These are phyloP conservation scores for Sporodiniella umbellata DNA, from an alignment of 371 early-diverging fungal genomes.

Conservation along the genomic window DNA sequence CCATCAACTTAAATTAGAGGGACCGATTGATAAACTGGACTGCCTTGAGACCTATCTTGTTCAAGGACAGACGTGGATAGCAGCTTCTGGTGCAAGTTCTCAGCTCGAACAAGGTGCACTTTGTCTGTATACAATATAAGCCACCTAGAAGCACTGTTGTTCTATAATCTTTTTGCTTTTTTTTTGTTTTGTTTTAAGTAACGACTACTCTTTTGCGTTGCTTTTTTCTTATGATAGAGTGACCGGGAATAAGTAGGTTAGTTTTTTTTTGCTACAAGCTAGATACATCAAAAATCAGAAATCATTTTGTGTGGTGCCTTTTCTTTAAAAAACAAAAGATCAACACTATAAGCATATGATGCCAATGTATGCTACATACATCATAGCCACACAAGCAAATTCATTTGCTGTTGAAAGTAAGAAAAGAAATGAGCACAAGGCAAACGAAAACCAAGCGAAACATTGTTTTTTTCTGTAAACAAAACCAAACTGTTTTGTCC, in stretches of 20 bases:
- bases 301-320: too few relatives aligned
- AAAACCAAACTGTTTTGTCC: too few relatives aligned
- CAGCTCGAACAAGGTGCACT: slow-evolving; percentile 13
- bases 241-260: slow-evolving; percentile 97
- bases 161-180: not conserved
- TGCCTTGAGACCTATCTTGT: slow-evolving; percentile 6
- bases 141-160: slow-evolving; percentile 2
- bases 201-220: slow-evolving; percentile 98
- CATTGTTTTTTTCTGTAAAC: too few relatives aligned
- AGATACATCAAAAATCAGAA: slow-evolving; percentile 80
- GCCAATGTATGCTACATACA: too few relatives aligned
- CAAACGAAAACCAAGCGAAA: too few relatives aligned
- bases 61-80: not conserved
- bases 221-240: slow-evolving; percentile 99
- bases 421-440: too few relatives aligned
- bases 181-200: slow-evolving; percentile 7
- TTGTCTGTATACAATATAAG: slow-evolving; percentile 17
- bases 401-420: too few relatives aligned
- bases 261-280: slow-evolving; percentile 82
- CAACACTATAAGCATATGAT: too few relatives aligned
- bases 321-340: too few relatives aligned
- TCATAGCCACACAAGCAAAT: too few relatives aligned
- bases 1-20: slow-evolving; percentile 8
- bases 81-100: slow-evolving; percentile 20
- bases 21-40: slow-evolving; percentile 13